Percentiles rank a stretch among this genome's conserved stretches.
phyloP scores from a whole-genome alignment of 495 filamentous ascomycete species.

The Penicillium parvum region DNA sequence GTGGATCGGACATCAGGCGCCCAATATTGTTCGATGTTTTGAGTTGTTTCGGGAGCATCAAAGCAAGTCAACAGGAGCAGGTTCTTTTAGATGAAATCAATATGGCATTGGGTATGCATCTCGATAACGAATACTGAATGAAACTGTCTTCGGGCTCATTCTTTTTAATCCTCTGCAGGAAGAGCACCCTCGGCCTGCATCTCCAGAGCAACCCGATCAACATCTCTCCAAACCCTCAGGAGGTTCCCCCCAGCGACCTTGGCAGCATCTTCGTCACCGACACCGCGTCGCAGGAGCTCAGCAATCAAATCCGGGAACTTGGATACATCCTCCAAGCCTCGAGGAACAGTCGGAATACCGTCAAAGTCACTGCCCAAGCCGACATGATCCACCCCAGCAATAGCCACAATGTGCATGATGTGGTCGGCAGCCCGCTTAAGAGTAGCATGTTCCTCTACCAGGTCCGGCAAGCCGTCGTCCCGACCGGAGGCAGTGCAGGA shows the following conservation, averaged over 20 bases:
- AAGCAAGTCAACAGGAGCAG: too few relatives aligned
- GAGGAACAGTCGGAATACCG: slow-evolving; percentile 46
- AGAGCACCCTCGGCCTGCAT: slow-evolving; percentile 56
- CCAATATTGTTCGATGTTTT: slow-evolving; percentile 19
- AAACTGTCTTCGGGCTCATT: background rate
- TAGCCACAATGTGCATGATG: slow-evolving; percentile 51
- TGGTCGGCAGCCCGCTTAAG: slow-evolving; percentile 71
- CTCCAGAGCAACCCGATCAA: slow-evolving; percentile 59
- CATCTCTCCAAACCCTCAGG: slow-evolving; percentile 70
- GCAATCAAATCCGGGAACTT: slow-evolving; percentile 78
- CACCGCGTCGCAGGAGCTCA: slow-evolving; percentile 62
- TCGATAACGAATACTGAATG: too few relatives aligned
- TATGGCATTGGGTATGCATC: too few relatives aligned
- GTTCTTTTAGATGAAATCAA: too few relatives aligned
- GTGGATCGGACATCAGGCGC: slow-evolving; percentile 3
- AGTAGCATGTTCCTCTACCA: slow-evolving; percentile 62
- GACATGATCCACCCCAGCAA: slow-evolving; percentile 57
- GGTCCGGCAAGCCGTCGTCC: slow-evolving; percentile 39
- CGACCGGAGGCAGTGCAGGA: slow-evolving; percentile 48
- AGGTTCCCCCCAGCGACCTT: slow-evolving; percentile 72
- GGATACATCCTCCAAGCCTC: slow-evolving; percentile 68
- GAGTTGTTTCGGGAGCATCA: slow-evolving; percentile 2
- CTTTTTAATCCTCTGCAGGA: slow-evolving; percentile 58
- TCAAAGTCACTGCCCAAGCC: slow-evolving; percentile 64
- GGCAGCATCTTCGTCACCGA: slow-evolving; percentile 61